Base-by-base conservation (phyloP, 768 basidiomycete genomes). In the Phylloporus sp. region DNA sequence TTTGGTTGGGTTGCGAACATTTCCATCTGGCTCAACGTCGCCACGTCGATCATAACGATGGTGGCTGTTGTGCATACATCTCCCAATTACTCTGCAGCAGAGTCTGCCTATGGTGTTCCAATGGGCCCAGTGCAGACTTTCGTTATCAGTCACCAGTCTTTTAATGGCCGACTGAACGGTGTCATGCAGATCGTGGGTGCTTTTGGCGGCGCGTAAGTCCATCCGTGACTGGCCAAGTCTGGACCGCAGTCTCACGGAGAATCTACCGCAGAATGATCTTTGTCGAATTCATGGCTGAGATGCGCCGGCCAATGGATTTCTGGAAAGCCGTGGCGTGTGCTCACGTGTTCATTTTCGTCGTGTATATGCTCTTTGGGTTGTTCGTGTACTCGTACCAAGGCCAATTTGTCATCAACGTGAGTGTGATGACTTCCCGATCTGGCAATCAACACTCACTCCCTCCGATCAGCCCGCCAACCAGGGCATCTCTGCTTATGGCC, bases 141-240 rank as follows among this genome's bases (percentile, higher is more conserved):
- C 36, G 58, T 46, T 14, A 55, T 55, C 18, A 56, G 50, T 46
- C 42, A 9, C 9, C 53, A 47, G 15, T 52, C 60, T 22, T 56
- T 67, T 27, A 46, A 59, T n/a, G 3, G 29, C 5, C 57, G 80
- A 68, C 71, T 84, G 1, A 77, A 79, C 42, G 81, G 80, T 36
- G 78, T 82, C 52, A 80, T 82, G 78, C 76, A 82, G 42, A 81
- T 81, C 66, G 77, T 80, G 3, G 80, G 75, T 50, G 77, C 80
- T 3, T 81, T 80, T 39, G 78, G 80, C 42, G 79, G 68, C 55
- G 52, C 64, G 62, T 66, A 44, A 52, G 68, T 55, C 23, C 15
- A n/a, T n/a, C n/a, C n/a, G n/a, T 13, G n/a, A 2, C 7, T 44
- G 18, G 20, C 13, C 15, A 10, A 15, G 28, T 38, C 37, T 24